A percentile compares a stretch with the other conserved stretches of the same genome.
These are phyloP conservation scores for Phytophthora aleatoria DNA, from an alignment of 352 stramenopile species.

Conservation along the genomic window DNA sequence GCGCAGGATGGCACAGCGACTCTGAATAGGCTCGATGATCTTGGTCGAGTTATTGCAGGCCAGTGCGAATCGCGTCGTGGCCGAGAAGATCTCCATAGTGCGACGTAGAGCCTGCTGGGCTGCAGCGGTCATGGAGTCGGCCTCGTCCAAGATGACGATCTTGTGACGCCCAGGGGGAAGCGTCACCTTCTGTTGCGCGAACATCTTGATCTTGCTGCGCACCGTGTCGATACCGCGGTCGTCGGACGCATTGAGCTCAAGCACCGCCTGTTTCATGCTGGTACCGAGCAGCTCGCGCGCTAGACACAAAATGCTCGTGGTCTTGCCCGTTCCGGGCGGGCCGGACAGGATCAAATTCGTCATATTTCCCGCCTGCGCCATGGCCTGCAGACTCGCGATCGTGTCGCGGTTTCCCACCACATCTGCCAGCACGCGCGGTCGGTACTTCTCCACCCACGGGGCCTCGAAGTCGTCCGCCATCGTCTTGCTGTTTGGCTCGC, in stretches of 20 bases:
- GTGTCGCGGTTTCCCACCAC: constrained; percentile 99
- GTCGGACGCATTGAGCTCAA: constrained; percentile 99
- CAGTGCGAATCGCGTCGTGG: constrained; percentile 97
- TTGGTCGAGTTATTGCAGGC: constrained; percentile 99
- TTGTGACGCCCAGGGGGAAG: constrained; percentile 94
- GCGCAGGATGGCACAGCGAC: constrained; percentile 97
- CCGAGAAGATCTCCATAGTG: constrained; percentile 99
- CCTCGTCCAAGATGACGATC: constrained; percentile 99
- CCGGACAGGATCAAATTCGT: constrained; percentile 98
- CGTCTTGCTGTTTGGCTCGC: not conserved
- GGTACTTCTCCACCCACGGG: constrained; percentile 99
- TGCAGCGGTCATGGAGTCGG: constrained; percentile 97
- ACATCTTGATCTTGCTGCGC: constrained; percentile 99
- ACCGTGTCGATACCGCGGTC: constrained; percentile 90
- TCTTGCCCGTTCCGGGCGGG: constrained; percentile 94
- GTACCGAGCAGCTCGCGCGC: constrained; percentile 88
- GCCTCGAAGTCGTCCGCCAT: constrained; percentile 87
- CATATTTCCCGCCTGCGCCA: constrained; percentile 97
- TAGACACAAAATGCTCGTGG: constrained; percentile 92
- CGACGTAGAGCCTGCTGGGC: constrained; percentile 97
- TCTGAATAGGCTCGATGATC: constrained; percentile 99
- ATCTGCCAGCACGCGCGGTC: constrained; percentile 90
- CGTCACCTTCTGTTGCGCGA: constrained; percentile 98
- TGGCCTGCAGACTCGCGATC: constrained; percentile 93
- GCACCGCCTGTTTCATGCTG: constrained; percentile 89